Conservation (phyloP, 257 asterid genomes). For the Nicotiana obtusifolia region DNA sequence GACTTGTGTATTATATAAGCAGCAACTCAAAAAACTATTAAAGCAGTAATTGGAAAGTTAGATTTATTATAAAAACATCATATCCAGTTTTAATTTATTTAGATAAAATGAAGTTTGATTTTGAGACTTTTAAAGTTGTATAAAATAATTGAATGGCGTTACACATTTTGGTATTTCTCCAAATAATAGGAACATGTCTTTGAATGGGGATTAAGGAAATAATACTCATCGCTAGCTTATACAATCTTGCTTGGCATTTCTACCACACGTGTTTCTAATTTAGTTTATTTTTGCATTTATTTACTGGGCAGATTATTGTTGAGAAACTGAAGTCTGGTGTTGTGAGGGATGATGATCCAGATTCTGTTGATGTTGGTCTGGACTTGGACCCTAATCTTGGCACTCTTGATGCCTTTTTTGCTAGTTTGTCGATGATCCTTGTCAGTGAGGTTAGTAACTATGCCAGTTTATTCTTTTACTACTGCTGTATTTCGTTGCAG, state of each 20-base stretch:
- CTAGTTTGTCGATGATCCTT: conserved; percentile 90
- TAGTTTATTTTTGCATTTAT: background rate
- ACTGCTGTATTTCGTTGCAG: background rate
- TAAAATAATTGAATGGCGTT: background rate
- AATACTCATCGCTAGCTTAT: background rate
- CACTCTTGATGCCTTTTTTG: conserved; percentile 71
- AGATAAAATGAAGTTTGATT: background rate
- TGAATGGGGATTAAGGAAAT: background rate
- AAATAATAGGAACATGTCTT: background rate
- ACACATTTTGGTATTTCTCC: background rate
- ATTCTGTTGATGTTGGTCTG: conserved; percentile 38
- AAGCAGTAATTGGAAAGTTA: background rate
- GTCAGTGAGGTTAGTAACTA: conserved; percentile 77
- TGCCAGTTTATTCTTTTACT: background rate
- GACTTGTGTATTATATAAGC: background rate
- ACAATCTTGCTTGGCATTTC: background rate
- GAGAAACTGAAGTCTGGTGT: conserved; percentile 54
- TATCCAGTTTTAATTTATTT: background rate
- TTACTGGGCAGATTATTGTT: conserved; percentile 48
- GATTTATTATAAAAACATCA: background rate
- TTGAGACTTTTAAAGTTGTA: background rate
- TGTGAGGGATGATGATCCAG: conserved; percentile 36
- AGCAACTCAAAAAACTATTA: background rate
- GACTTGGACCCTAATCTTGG: conserved; percentile 79
- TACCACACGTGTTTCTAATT: background rate